These are phyloP conservation scores for Avena atlantica DNA, from an alignment of 176 grass and related monocot species.

Conservation along the genomic window DNA sequence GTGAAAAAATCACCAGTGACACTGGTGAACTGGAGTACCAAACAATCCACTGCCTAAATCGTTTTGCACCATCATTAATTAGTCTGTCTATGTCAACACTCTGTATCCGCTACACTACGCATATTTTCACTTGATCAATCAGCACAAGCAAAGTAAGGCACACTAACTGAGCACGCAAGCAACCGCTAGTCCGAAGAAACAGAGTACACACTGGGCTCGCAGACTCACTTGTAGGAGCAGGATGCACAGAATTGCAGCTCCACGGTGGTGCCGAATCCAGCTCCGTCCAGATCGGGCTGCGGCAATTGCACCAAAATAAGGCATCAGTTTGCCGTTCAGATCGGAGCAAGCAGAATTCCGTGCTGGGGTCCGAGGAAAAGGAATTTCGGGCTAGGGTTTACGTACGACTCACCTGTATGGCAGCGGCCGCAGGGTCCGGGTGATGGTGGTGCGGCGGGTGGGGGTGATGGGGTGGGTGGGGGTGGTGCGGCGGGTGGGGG, in stretches of 20 bases:
- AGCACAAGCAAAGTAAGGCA: neutral
- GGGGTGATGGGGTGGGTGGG: slow-evolving; percentile 20
- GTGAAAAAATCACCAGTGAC: neutral
- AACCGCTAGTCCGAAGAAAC: neutral
- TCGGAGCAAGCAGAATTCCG: neutral
- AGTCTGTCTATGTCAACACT: neutral
- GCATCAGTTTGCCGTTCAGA: slow-evolving; percentile 22
- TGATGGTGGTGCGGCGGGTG: slow-evolving; percentile 51
- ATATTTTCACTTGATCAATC: neutral
- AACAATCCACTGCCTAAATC: slow-evolving; percentile 2
- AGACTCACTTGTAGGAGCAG: slow-evolving; percentile 82
- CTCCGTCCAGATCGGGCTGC: slow-evolving; percentile 57
- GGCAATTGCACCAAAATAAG: slow-evolving; percentile 18
- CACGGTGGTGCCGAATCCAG: slow-evolving; percentile 71
- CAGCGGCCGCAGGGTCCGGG: slow-evolving; percentile 20
- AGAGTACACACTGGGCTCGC: neutral
- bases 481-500: slow-evolving; percentile 18
- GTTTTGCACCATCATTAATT: neutral
- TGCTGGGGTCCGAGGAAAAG: neutral
- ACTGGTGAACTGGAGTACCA: neutral
- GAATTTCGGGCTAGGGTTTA: slow-evolving; percentile 37
- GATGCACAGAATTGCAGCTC: slow-evolving; percentile 91
- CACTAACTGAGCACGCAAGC: slow-evolving; percentile 3
- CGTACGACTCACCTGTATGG: slow-evolving; percentile 46
- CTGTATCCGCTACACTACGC: neutral